A percentile compares a stretch with the other conserved stretches of the same genome.
phyloP scores from a whole-genome alignment of 305 asterid genomes.

The Fraxinus angustifolia region DNA sequence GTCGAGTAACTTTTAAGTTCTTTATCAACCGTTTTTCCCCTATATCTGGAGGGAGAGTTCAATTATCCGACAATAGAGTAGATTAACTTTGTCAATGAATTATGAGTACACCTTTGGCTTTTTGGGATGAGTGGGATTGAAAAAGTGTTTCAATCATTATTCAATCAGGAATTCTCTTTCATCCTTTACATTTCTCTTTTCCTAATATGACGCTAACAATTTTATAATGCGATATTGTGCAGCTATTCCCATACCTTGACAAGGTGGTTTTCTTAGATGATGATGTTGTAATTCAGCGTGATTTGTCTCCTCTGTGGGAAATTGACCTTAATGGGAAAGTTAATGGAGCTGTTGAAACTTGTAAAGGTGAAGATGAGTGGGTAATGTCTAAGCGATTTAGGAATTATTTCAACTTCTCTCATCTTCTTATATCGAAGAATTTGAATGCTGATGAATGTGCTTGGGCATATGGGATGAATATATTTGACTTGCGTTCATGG shows the following conservation, averaged over 20 bases:
- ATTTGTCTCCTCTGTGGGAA: conserved; percentile 89
- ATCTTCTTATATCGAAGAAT: conserved; percentile 70
- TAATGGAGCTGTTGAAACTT: conserved; percentile 98
- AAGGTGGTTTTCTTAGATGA: conserved; percentile 98
- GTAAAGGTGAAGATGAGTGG: conserved; percentile 97
- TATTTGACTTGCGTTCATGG: conserved; percentile 85
- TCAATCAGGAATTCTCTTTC: conserved; percentile 1
- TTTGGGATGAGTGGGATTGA: conserved; percentile 16
- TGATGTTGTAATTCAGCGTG: conserved; percentile 89
- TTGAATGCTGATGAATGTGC: conserved; percentile 96
- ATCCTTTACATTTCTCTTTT: conserved; percentile 7
- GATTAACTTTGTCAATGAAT: conserved; percentile 1
- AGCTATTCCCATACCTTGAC: conserved; percentile 93
- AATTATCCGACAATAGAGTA: conserved; percentile 9
- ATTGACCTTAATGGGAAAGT: conserved; percentile 81
- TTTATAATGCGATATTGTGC: conserved; percentile 34
- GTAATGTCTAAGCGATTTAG: conserved; percentile 92
- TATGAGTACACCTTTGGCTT: conserved; percentile 9
- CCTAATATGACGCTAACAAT: conserved; percentile 18
- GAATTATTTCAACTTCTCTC: conserved; percentile 97
- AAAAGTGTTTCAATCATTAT: background rate
- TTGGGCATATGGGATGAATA: conserved; percentile 99
- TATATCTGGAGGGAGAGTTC: background rate
- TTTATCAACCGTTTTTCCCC: background rate
- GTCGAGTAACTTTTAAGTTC: conserved; percentile 4